Conservation (phyloP, 257 asterid genomes). For the Parsonsia alboflavescens region DNA sequence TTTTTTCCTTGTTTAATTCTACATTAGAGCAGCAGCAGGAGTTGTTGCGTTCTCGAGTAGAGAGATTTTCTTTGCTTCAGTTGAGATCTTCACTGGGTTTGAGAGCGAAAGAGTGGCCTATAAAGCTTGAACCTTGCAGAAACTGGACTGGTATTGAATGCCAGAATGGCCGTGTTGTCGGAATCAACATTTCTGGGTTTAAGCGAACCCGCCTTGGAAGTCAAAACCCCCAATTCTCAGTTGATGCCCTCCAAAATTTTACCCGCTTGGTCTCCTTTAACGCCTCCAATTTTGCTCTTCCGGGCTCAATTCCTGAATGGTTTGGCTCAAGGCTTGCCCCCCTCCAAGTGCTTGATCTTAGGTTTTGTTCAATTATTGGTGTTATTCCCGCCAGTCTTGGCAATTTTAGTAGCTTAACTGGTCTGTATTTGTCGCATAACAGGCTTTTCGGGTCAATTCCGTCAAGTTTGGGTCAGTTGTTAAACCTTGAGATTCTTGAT, state of each 20-base stretch:
- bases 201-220: conserved; percentile 67
- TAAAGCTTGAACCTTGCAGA: conserved; percentile 71
- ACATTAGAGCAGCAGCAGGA: conserved; percentile 61
- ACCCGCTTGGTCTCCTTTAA: conserved; percentile 57
- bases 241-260: conserved; percentile 71
- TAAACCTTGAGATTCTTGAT: conserved; percentile 57
- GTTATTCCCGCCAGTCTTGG: conserved; percentile 60
- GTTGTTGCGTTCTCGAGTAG: conserved; percentile 37
- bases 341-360: conserved; percentile 82
- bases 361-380: conserved; percentile 62
- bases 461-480: conserved; percentile 51
- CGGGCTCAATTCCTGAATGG: conserved; percentile 76
- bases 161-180: conserved; percentile 55
- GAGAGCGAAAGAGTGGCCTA: conserved; percentile 83
- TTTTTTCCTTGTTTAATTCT: conserved; percentile 40
- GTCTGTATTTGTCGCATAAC: conserved; percentile 59
- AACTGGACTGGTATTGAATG: conserved; percentile 71
- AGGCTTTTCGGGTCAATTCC: conserved; percentile 61
- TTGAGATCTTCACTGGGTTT: conserved; percentile 95
- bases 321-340: conserved; percentile 51
- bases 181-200: conserved; percentile 78
- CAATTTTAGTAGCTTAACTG: conserved; percentile 61
- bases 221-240: conserved; percentile 70
- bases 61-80: conserved; percentile 62
- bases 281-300: conserved; percentile 68